These are phyloP conservation scores for Euphorbia pulcherrima DNA, from an alignment of 345 rosid genomes.

Conservation along the genomic window DNA sequence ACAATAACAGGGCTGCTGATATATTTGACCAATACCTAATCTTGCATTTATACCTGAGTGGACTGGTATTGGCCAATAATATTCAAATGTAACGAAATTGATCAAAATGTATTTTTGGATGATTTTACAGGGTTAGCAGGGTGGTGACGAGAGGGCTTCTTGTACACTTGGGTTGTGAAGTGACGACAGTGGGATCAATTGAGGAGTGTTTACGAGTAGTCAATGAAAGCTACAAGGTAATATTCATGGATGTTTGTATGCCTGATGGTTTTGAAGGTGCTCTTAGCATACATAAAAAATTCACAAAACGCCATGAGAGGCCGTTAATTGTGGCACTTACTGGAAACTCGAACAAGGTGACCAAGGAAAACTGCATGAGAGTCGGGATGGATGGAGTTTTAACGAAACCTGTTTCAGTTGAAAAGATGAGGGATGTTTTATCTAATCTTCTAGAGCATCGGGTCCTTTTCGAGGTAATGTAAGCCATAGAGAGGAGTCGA, in stretches of 20 bases:
- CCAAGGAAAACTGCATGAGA: slow-evolving; percentile 77
- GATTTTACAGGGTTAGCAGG: slow-evolving; percentile 65
- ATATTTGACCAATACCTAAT: too few species aligned
- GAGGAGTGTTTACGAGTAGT: slow-evolving; percentile 66
- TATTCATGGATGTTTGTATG: slow-evolving; percentile 65
- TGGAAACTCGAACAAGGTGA: slow-evolving; percentile 60
- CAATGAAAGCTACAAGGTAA: slow-evolving; percentile 73
- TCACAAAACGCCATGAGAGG: slow-evolving; percentile 60
- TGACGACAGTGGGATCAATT: slow-evolving; percentile 57
- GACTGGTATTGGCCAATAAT: background rate
- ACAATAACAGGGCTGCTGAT: too few species aligned
- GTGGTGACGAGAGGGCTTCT: slow-evolving; percentile 79
- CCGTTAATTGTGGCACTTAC: slow-evolving; percentile 84
- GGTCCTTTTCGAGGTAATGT: slow-evolving; percentile 50
- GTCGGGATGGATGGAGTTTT: slow-evolving; percentile 75
- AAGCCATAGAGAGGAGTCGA: slow-evolving; percentile 17
- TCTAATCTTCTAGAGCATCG: slow-evolving; percentile 68
- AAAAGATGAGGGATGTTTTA: slow-evolving; percentile 72
- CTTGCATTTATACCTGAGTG: background rate
- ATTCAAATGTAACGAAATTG: background rate
- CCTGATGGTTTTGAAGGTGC: slow-evolving; percentile 67
- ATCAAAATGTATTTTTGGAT: background rate
- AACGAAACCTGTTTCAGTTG: slow-evolving; percentile 74
- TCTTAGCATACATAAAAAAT: slow-evolving; percentile 52
- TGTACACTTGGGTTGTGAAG: slow-evolving; percentile 85